Conservation (phyloP, 1,284 basidiomycete species). For the Erythrobasidium hasegawianum region DNA sequence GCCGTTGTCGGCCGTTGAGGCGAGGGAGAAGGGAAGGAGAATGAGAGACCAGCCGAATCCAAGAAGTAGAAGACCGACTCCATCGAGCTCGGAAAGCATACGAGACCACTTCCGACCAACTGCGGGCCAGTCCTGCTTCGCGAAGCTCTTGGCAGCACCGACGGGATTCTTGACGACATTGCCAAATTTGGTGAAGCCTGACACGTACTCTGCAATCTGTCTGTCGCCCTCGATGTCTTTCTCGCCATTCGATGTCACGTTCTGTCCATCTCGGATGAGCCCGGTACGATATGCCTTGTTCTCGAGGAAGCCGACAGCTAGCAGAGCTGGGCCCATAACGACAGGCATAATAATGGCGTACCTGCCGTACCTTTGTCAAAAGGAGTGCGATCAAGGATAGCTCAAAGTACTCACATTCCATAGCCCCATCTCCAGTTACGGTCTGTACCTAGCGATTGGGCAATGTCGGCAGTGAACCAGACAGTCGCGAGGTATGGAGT, state of each 20-base stretch:
- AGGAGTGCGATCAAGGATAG: neutral
- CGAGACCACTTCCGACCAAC: neutral
- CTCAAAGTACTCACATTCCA: conserved; percentile 1
- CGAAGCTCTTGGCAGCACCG: too few relatives aligned
- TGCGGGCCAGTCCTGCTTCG: too few relatives aligned
- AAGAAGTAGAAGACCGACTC: conserved; percentile 40
- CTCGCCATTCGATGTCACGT: too few relatives aligned
- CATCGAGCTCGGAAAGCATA: conserved; percentile 37
- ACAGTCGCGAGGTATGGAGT: conserved; percentile 36
- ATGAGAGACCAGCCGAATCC: conserved; percentile 38
- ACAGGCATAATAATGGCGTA: conserved; percentile 39
- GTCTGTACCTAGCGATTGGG: conserved; percentile 15
- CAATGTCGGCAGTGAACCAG: conserved; percentile 38
- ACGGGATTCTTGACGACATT: too few relatives aligned
- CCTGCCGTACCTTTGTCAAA: conserved; percentile 27
- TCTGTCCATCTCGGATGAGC: neutral
- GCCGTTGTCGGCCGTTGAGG: conserved; percentile 32
- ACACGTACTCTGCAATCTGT: too few relatives aligned
- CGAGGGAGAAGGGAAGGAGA: conserved; percentile 39
- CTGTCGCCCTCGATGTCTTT: too few relatives aligned
- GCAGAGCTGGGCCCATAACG: conserved; percentile 34
- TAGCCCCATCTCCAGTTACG: conserved; percentile 33
- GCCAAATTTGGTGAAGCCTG: too few relatives aligned
- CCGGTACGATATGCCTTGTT: conserved; percentile 25
- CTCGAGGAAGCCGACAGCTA: conserved; percentile 38